Base-by-base conservation (phyloP, 2,329 filamentous ascomycete genomes). In the Monosporascus sp. region DNA sequence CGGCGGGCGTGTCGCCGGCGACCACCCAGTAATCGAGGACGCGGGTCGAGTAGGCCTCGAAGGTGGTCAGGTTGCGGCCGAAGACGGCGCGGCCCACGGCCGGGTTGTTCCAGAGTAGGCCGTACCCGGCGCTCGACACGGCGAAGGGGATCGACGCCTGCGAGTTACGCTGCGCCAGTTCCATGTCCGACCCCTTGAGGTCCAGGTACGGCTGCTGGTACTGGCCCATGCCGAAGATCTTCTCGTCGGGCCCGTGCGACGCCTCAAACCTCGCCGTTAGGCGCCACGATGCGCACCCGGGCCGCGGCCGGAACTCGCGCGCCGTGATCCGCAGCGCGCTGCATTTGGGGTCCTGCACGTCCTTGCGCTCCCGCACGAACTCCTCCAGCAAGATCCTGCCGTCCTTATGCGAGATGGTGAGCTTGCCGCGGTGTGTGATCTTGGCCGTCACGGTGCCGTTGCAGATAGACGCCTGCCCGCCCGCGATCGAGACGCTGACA, bases 211-310 rank as follows among this genome's bases (percentile, higher is more conserved):
- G 79, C 58, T 87, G 83, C 60, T 87, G 84, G 54, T 87, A 86
- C 65, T 87, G 84, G 0, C 84, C 84, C 83, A 86, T 86, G 20
- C 84, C 84, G 60, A 76, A 87, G n/a, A 87, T 79, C 61, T 78
- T 81, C 63, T 87, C 84, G 18, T 78, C 69, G 0, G 69, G 66
- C 50, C 78, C 65, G 50, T 80, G 25, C 6, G 36, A 1, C 20
- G 51, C 79, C 62, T 86, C 83, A 50, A 86, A 76, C 0, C 84
- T 74, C 57, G 77, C 71, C 0, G 81, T 85, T 8, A 86, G 68
- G 50, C 81, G 76, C 60, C 81, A 85, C 51, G 80, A 74, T 41
- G 75, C 74, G 1, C 72, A 68, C 6, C 81, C 81, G 0, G 74
- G 66, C 2, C 77, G 74, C 0, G 80, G 75, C 49, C 74, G 74